Evolutionary conservation across 2,329 filamentous ascomycete genomes (phyloP).

Genomic region (Neurospora sp.): DNA sequence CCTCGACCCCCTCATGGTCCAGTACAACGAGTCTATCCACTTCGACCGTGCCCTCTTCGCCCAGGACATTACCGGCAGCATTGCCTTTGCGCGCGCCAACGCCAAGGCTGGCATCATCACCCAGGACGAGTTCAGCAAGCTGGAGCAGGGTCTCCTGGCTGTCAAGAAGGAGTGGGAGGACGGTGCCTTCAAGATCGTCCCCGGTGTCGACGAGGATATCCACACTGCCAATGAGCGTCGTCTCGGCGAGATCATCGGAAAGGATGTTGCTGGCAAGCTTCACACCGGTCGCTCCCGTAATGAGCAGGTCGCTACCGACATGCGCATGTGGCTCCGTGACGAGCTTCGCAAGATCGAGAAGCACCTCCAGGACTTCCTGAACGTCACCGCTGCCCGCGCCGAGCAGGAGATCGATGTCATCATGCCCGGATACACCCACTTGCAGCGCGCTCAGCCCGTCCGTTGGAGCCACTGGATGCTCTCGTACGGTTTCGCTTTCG

Average conservation of each 20-base stretch:
- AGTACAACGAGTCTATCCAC: constrained; percentile 74
- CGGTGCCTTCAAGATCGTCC: constrained; percentile 40
- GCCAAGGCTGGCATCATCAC: constrained; percentile 65
- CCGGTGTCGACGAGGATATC: constrained; percentile 48
- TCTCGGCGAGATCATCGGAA: constrained; percentile 76
- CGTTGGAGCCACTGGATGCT: constrained; percentile 77
- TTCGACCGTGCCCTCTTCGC: constrained; percentile 72
- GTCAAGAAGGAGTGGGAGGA: constrained; percentile 45
- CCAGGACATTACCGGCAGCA: constrained; percentile 70
- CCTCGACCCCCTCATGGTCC: constrained; percentile 75
- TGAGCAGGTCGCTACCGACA: constrained; percentile 83
- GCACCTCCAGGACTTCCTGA: constrained; percentile 59
- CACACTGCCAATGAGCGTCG: constrained; percentile 65
- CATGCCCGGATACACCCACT: constrained; percentile 84
- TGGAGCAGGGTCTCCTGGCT: constrained; percentile 59
- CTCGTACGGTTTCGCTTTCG: constrained; percentile 63
- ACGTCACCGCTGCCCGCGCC: constrained; percentile 58
- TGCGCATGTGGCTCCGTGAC: constrained; percentile 76
- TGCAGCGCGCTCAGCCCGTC: constrained; percentile 73
- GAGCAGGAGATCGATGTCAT: constrained; percentile 66
- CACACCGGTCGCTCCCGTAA: constrained; percentile 84
- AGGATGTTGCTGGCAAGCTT: constrained; percentile 75
- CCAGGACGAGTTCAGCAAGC: constrained; percentile 60
- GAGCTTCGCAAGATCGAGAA: constrained; percentile 60
- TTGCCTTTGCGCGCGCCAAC: constrained; percentile 77